Evolutionary conservation across 164 flowering plant species (phyloP), one percentile per base, ranked within the genome.

Genomic region (Malania oleifera): DNA sequence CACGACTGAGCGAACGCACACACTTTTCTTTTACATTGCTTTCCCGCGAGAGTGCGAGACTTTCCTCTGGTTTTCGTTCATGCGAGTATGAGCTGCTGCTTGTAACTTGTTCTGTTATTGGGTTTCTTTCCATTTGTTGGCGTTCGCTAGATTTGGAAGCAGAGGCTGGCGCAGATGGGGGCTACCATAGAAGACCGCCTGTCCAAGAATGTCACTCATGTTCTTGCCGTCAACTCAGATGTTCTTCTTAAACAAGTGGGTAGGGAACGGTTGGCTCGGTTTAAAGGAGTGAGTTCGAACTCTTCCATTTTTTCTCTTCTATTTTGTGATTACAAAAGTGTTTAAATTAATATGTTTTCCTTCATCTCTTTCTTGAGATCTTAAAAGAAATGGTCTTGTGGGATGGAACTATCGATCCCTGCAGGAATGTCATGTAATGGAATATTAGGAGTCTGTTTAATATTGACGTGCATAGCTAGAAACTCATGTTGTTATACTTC

Each of bases 121-220:
- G 22, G 28, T 22, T 52, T 20, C 11, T 17, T 12, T 49, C 34
- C 24, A n/a, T 20, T 27, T 39, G 18, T 60, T 44, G n/a, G n/a
- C n/a, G 29, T 50, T 17, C 18, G 35, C 25, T 31, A 93, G 99
- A 82, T 93, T 58, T 93, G 99, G 99, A 88, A 82, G 79, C 86
- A 83, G 56, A 90, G 78, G 69, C 64, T 93, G 69, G 69, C 54
- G 70, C 95, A 88, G 70, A 83, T 83, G 89, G 99, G 96, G 25
- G 97, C 87, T 41, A 67, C 27, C 5, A 59, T 88, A 24, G 96
- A 77, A 65, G 85, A 81, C 15, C 64, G 63, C 29, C 56, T 88
- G 1, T 67, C 89, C 5, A 79, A 69, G 56, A 74, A 56, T 31
- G 87, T 90, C 49, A 83, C 88, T 53, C 97, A 93, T 70, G 58